Conservation (phyloP, 768 basidiomycete species). For the Russula sp. region DNA sequence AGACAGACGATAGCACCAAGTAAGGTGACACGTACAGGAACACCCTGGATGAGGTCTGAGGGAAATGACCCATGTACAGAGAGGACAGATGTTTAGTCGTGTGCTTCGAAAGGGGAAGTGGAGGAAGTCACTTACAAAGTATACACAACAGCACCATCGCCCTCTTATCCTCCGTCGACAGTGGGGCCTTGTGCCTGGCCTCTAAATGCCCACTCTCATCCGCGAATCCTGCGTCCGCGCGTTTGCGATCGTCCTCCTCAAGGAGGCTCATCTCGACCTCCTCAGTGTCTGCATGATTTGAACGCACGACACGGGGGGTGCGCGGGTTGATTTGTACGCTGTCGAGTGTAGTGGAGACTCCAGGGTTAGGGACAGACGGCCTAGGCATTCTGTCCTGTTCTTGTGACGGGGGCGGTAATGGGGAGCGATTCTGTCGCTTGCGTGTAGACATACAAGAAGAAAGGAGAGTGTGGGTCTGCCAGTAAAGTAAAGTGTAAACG, state of each 20-base stretch:
- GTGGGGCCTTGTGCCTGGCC: constrained; percentile 3
- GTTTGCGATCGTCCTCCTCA: constrained; percentile 16
- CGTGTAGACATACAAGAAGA: background rate
- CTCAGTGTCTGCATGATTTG: constrained; percentile 9
- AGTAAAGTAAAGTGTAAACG: background rate
- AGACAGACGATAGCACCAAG: constrained; percentile 19
- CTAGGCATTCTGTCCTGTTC: background rate
- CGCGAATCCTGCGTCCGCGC: constrained; percentile 21
- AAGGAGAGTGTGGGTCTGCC: background rate
- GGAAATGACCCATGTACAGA: background rate
- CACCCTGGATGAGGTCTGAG: constrained; percentile 61
- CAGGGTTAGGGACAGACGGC: background rate
- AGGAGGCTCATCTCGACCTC: constrained; percentile 26
- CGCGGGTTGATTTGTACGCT: constrained; percentile 20
- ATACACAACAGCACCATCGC: constrained; percentile 42
- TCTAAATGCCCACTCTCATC: constrained; percentile 5
- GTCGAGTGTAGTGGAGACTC: constrained; percentile 6
- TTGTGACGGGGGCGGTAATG: background rate
- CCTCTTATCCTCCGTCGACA: constrained; percentile 35
- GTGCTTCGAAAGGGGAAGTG: background rate
- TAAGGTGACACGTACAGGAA: constrained; percentile 58
- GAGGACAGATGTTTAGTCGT: background rate
- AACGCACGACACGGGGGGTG: constrained; percentile 3
- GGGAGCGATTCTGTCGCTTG: constrained; percentile 5
- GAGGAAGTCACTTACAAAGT: constrained; percentile 36